Percentiles rank a stretch among this genome's conserved stretches.
These are phyloP conservation scores for Clonostachys solani DNA, from an alignment of 2,329 filamentous ascomycete genomes.

Conservation along the genomic window DNA sequence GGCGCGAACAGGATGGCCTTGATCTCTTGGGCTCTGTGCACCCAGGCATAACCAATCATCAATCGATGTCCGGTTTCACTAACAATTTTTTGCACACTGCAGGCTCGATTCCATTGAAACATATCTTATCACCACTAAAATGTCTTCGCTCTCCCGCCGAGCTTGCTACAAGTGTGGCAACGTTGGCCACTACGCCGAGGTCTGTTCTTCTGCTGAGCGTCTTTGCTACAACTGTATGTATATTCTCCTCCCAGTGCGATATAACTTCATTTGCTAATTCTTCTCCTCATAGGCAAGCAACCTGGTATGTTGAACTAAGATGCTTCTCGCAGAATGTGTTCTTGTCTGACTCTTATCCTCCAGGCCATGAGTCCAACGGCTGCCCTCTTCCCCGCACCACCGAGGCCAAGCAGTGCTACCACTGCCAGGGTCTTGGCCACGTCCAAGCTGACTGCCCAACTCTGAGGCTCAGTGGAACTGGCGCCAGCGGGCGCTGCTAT, in stretches of 20 bases:
- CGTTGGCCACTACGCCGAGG: constrained; percentile 78
- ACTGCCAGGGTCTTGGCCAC: constrained; percentile 97
- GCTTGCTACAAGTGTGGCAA: constrained; percentile 84
- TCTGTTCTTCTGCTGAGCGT: constrained; percentile 95
- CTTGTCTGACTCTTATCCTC: constrained; percentile 18
- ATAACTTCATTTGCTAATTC: not conserved
- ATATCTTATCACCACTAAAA: constrained; percentile 30
- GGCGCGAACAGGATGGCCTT: not conserved
- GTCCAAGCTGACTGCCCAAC: constrained; percentile 99
- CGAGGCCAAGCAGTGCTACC: constrained; percentile 99
- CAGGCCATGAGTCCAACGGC: constrained; percentile 91
- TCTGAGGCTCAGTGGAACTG: constrained; percentile 80
- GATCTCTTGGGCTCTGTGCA: not conserved
- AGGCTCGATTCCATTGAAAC: not conserved
- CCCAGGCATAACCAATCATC: not conserved
- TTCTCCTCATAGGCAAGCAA: constrained; percentile 62
- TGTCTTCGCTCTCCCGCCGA: constrained; percentile 78
- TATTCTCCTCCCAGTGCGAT: no score
- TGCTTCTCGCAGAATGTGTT: not conserved
- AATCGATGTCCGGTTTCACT: no score
- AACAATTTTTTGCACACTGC: no score
- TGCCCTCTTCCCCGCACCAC: constrained; percentile 96
- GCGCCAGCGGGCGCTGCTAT: constrained; percentile 87
- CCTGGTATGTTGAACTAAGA: constrained; percentile 47
- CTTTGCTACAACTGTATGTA: constrained; percentile 98